A percentile compares a stretch with the other conserved stretches of the same genome.
Evolutionary conservation across 345 rosid species (phyloP).

Genomic region (Eucalyptus curtisii): DNA sequence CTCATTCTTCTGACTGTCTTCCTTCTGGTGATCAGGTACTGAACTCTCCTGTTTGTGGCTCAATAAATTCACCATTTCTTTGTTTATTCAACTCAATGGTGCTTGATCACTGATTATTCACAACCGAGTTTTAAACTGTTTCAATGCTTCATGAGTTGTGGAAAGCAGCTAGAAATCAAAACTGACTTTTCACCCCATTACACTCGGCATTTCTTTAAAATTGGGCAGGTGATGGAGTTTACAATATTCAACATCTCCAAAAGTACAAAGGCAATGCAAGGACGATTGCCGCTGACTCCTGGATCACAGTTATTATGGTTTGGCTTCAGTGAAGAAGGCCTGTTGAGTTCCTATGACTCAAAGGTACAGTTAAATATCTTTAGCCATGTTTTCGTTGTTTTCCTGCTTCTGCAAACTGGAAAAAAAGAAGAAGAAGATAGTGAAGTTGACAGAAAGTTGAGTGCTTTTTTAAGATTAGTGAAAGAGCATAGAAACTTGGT

Average conservation of each 20-base stretch:
- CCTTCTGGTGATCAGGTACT: constrained; percentile 77
- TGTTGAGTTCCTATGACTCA: constrained; percentile 73
- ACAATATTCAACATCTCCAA: constrained; percentile 48
- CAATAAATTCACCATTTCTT: neutral
- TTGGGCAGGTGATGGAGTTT: constrained; percentile 65
- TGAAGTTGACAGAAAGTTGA: neutral
- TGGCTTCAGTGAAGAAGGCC: constrained; percentile 91
- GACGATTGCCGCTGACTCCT: constrained; percentile 77
- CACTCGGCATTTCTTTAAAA: neutral
- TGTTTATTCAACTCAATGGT: neutral
- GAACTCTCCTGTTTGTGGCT: neutral
- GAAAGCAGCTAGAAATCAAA: neutral
- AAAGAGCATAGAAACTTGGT: neutral
- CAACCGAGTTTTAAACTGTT: neutral
- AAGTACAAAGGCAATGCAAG: constrained; percentile 41
- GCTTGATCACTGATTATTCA: neutral
- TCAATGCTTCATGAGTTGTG: neutral
- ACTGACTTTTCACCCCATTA: neutral
- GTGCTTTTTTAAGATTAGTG: neutral
- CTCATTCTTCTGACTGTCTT: constrained; percentile 74
- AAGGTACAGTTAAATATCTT: constrained; percentile 33
- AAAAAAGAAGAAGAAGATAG: neutral
- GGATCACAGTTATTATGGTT: constrained; percentile 75
- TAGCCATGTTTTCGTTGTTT: neutral
- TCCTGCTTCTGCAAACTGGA: neutral